These are phyloP conservation scores for Blattamonas nauphoetae DNA, from an alignment of 78 protist species.

Conservation along the genomic window DNA sequence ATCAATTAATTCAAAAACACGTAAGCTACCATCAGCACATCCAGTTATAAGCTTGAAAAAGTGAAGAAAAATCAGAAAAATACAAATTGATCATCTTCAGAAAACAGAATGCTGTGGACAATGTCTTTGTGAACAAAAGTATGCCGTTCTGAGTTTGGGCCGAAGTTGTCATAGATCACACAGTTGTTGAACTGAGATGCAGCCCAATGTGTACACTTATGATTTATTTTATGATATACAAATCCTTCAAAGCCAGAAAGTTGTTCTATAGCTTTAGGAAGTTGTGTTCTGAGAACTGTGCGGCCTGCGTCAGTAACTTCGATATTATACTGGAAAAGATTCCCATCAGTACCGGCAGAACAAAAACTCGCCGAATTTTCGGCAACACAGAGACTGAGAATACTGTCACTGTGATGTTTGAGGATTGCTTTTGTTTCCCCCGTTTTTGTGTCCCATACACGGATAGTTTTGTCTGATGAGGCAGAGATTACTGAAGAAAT, in stretches of 20 bases:
- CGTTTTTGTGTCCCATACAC: not conserved
- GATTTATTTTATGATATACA: too few relatives aligned
- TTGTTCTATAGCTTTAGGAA: too few relatives aligned
- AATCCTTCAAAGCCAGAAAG: too few relatives aligned
- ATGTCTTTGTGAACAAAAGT: not conserved
- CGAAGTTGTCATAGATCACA: too few relatives aligned
- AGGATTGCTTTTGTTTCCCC: not conserved
- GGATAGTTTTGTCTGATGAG: not conserved
- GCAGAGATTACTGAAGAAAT: not conserved
- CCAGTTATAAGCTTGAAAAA: not conserved
- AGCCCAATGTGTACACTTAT: too few relatives aligned
- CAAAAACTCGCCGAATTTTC: not conserved
- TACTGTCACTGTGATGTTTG: not conserved
- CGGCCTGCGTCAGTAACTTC: too few relatives aligned
- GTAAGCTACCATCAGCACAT: not conserved
- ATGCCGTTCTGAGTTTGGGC: too few relatives aligned
- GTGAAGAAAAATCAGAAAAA: not conserved
- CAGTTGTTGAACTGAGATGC: too few relatives aligned
- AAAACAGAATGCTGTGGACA: not conserved
- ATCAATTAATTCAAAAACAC: not conserved
- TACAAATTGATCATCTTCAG: not conserved
- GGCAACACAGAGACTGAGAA: not conserved
- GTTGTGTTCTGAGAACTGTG: too few relatives aligned
- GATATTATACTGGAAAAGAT: not conserved
- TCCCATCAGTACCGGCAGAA: not conserved